Base-by-base conservation (phyloP, 2,329 filamentous ascomycete species). In the Diaporthe eres region DNA sequence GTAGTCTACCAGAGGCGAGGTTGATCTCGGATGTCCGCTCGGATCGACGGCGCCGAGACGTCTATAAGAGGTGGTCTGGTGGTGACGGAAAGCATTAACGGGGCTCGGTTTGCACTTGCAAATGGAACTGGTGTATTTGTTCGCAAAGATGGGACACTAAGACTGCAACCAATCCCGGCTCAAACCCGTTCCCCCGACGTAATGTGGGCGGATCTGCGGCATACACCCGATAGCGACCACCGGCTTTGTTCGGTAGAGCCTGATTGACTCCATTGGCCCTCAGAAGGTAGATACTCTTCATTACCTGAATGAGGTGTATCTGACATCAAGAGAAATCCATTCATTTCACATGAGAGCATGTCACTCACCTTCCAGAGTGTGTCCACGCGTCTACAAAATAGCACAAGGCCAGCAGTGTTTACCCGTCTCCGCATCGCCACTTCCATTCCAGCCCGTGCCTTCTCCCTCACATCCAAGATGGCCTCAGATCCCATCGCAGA, bases 401-500 rank as follows among this genome's bases (percentile, higher is more conserved):
- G 12, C 3, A 5, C 3, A 4, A 55, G 8, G 49, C 65, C 65
- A 70, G 49, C 8, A 3, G 6, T 55, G 49, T 8, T 22, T 5
- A 12, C 65, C 4, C 65, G 51, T 4, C 44, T 44, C 57, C 42
- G 57, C 71, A 65, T 10, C 37, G 2, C 37, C 5, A 8, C n/a
- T n/a, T 37, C 5, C 19, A n/a, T 44, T 34, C 47, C 58, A 57
- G 15, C 25, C 22, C 71, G 58, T 25, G 6, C 17, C 37, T 73
- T 65, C 34, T 73, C 71, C 47, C 8, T 31, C 28, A 57, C 47
- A 53, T 3, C 28, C 42, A 51, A 15, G 47, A 73, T 73, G 71
- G 65, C 75, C 13, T 42, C 67, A 15, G 82, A 84, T 75, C 78
- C 79, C 17, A 81, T 84, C 31, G 79, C 84, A 68, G 78, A 77